Base-by-base conservation (phyloP, 1,284 basidiomycete genomes). In the Cerioporus squamosus region DNA sequence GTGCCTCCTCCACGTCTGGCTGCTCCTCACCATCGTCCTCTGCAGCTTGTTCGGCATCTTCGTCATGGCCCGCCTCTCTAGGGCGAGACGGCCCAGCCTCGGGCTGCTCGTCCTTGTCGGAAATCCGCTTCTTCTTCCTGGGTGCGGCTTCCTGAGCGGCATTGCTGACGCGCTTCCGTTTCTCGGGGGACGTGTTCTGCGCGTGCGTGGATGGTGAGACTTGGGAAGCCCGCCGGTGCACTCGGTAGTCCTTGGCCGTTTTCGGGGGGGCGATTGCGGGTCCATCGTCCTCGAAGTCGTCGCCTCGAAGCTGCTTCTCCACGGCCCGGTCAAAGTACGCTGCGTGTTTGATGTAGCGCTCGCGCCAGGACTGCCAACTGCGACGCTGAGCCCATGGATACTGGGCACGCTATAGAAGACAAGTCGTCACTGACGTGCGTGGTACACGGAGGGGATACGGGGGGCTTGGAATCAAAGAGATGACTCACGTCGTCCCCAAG, bases 361-460 rank as follows among this genome's bases (percentile, higher is more conserved):
- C 87, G 44, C 88, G 80, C 89, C 89, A 91, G 9, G 88, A 90
- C 60, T 87, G 85, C 87, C 86, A 88, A 2, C 87, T 83, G 67
- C 91, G 89, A 29, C 86, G 82, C 40, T 74, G 75, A 18, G 87
- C 86, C 89, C 89, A 91, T 1, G 57, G 64, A 72, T 75, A 80
- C 42, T 55, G 29, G 7, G 45, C 18, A 29, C 1, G 18, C 40
- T 42, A 36, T 36, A 36, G 29, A 29, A 7, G 33, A 36, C 9
- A 12, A 15, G 14, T 14, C 33, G 33, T 36, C 33, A 36, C 9
- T 10, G 33, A 7, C 12, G 12, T 14, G 14, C 39, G 14, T 8
- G 26, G 40, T 29, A 29, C 26, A 9, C 26, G 26, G 17, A 4
- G 17, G 4, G 12, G 15, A 15, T 15, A 8, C n/a, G 14, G 5